These are phyloP conservation scores for Ceratobasidium papillatum DNA, from an alignment of 1,284 basidiomycete genomes.

Conservation along the genomic window DNA sequence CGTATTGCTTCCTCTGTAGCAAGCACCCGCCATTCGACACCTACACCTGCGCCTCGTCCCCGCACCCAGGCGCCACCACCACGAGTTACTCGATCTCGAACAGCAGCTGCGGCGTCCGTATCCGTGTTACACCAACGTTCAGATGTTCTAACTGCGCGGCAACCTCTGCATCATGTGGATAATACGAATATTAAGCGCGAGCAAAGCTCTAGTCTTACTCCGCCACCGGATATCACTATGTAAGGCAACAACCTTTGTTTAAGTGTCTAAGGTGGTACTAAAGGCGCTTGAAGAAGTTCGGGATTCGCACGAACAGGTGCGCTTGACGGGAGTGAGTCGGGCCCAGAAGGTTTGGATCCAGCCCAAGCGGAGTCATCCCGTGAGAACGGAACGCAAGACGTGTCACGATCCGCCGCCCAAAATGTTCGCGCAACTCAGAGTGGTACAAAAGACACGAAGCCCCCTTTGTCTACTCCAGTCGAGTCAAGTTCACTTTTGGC, in stretches of 20 bases:
- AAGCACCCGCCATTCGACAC: background rate
- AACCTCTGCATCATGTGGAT: background rate
- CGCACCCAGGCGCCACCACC: background rate
- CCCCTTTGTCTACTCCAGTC: background rate
- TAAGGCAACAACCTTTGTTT: background rate
- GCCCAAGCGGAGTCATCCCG: background rate
- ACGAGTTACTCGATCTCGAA: background rate
- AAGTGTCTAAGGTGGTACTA: too few relatives aligned
- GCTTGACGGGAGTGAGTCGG: background rate
- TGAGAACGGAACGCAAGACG: background rate
- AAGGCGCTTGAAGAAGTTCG: background rate
- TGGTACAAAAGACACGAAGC: background rate
- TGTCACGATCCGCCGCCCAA: background rate
- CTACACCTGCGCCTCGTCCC: background rate
- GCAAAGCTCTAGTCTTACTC: constrained; percentile 24
- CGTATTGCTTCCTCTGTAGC: background rate
- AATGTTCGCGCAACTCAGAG: background rate
- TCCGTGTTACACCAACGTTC: background rate
- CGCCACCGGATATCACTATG: constrained; percentile 2
- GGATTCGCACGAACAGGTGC: background rate
- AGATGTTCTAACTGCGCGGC: background rate
- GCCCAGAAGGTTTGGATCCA: background rate
- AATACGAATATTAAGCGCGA: background rate
- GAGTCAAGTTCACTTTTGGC: background rate
- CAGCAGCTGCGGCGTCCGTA: background rate